Conservation (phyloP, 2,329 filamentous ascomycete species). For the Neospermospora avenae region DNA sequence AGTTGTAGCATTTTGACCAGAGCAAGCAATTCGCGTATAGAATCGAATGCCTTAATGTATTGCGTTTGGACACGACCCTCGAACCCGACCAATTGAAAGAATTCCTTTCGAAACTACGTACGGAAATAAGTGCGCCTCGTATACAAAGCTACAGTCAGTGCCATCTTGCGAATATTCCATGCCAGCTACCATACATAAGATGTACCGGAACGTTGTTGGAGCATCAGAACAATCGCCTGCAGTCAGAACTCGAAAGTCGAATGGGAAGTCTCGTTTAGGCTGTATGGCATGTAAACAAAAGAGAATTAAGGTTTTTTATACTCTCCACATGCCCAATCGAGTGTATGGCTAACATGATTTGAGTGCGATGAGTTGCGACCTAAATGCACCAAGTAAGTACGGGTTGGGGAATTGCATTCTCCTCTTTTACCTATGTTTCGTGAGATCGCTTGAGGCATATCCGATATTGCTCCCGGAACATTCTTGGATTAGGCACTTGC, state of each 20-base stretch:
- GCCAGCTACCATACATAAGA: background rate
- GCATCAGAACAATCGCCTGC: background rate
- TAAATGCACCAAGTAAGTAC: slow-evolving; percentile 1
- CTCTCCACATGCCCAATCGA: background rate
- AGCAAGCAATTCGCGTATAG: background rate
- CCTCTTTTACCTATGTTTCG: too few relatives aligned
- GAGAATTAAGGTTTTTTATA: slow-evolving; percentile 15
- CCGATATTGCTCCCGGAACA: too few relatives aligned
- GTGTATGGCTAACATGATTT: background rate
- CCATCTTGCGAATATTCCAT: background rate
- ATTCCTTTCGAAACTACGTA: background rate
- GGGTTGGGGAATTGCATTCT: too few relatives aligned
- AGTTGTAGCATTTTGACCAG: background rate
- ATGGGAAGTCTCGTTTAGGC: slow-evolving; percentile 17
- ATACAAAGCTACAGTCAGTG: background rate
- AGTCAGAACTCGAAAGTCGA: slow-evolving; percentile 10
- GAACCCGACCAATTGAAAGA: background rate
- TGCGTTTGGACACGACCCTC: background rate
- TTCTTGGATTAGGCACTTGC: too few relatives aligned
- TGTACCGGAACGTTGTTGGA: background rate
- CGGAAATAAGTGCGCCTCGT: background rate
- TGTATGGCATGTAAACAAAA: slow-evolving; percentile 18
- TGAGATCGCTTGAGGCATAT: too few relatives aligned
- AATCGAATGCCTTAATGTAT: background rate
- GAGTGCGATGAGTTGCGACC: slow-evolving; percentile 8